Conservation (phyloP, 257 asterid species). For the Rhazya stricta region DNA sequence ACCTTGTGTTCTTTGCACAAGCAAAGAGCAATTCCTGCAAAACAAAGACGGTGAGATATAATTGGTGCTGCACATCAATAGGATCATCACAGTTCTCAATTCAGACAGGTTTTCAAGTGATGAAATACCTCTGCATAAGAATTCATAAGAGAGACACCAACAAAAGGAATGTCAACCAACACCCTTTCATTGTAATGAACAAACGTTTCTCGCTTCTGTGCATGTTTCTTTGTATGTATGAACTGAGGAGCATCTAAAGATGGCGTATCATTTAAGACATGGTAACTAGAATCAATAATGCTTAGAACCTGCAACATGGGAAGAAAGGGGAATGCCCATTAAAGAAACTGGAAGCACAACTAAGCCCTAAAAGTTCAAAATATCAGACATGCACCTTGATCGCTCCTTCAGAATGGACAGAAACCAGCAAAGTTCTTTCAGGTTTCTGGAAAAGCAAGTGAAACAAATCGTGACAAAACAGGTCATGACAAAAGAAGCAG, state of each 20-base stretch:
- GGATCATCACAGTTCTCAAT: neutral
- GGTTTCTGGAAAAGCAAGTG: conserved; percentile 61
- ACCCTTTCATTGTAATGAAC: conserved; percentile 59
- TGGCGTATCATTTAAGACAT: conserved; percentile 64
- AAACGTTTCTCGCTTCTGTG: conserved; percentile 42
- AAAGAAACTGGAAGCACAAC: conserved; percentile 13
- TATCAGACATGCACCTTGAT: conserved; percentile 52
- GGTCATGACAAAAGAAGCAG: neutral
- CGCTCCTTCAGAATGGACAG: conserved; percentile 96
- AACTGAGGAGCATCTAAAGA: conserved; percentile 42
- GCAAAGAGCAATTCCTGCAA: conserved; percentile 84
- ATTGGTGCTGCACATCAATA: neutral
- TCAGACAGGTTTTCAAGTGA: neutral
- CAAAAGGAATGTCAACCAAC: conserved; percentile 64
- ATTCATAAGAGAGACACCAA: conserved; percentile 87
- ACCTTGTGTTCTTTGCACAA: conserved; percentile 61
- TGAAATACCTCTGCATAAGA: conserved; percentile 72
- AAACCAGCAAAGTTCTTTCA: conserved; percentile 68
- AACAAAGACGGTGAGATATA: conserved; percentile 23
- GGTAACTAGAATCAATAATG: conserved; percentile 77
- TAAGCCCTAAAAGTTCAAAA: conserved; percentile 14
- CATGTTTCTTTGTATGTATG: conserved; percentile 49
- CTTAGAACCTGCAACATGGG: conserved; percentile 66
- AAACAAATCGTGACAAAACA: conserved; percentile 1
- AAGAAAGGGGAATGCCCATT: conserved; percentile 19